These are phyloP conservation scores for Pseudogymnoascus sp. DNA, from an alignment of 2,329 filamentous ascomycete species.

Conservation along the genomic window DNA sequence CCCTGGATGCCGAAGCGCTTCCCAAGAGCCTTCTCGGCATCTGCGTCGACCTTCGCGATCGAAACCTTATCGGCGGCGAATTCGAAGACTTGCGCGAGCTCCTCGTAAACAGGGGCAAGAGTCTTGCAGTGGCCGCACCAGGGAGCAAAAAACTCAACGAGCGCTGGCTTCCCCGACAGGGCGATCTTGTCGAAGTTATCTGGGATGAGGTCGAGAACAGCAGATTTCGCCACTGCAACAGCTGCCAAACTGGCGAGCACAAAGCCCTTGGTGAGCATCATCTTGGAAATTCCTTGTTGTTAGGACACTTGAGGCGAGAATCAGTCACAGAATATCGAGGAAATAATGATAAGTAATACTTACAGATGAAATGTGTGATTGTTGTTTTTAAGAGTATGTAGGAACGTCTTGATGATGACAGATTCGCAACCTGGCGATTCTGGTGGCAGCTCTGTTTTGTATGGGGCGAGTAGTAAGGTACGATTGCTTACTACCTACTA, in stretches of 20 bases:
- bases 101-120: constrained; percentile 89
- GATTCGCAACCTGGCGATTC: constrained; percentile 6
- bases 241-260: constrained; percentile 47
- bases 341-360: background rate
- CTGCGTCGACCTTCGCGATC: constrained; percentile 94
- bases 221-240: constrained; percentile 60
- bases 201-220: constrained; percentile 83
- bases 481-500: background rate
- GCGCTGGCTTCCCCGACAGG: constrained; percentile 84
- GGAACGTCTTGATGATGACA: background rate
- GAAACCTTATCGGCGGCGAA: constrained; percentile 65
- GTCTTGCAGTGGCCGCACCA: constrained; percentile 99
- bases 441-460: background rate
- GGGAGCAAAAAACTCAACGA: constrained; percentile 96
- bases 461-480: background rate
- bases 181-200: constrained; percentile 88
- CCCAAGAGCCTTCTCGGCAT: constrained; percentile 76
- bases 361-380: background rate
- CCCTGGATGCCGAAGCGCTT: constrained; percentile 84
- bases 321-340: background rate
- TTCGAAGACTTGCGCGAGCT: constrained; percentile 69
- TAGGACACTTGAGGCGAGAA: background rate
- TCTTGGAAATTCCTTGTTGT: constrained; percentile 17
- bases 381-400: constrained; percentile 2
- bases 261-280: constrained; percentile 49